These are phyloP conservation scores for Penicillium sp. DNA, from an alignment of 2,329 filamentous ascomycete species.

Conservation along the genomic window DNA sequence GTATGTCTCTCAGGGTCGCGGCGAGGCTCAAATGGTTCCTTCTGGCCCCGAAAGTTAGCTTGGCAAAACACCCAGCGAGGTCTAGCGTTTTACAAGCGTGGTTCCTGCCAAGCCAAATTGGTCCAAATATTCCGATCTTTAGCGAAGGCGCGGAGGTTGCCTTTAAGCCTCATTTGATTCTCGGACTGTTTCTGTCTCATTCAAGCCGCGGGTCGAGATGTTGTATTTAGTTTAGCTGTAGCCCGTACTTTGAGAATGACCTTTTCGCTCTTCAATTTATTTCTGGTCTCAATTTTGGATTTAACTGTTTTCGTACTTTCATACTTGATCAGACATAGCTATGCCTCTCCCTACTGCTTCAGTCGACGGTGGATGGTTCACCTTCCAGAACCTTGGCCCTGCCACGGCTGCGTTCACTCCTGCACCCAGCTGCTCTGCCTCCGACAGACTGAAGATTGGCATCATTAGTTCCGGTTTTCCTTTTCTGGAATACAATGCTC, in stretches of 20 bases:
- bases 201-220: background rate
- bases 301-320: background rate
- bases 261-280: background rate
- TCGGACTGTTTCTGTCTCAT: background rate
- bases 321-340: background rate
- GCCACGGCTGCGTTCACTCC: slow-evolving; percentile 12
- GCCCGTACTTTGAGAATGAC: background rate
- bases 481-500: background rate
- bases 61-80: background rate
- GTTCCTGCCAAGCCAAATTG: slow-evolving; percentile 5
- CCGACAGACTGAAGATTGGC: background rate
- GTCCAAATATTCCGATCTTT: slow-evolving; percentile 2
- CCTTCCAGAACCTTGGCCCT: slow-evolving; percentile 10
- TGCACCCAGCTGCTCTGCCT: slow-evolving; percentile 5
- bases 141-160: slow-evolving; percentile 6
- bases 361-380: slow-evolving; percentile 3
- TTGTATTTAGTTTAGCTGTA: background rate
- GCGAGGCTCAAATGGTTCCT: background rate
- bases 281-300: background rate
- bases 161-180: slow-evolving; percentile 6
- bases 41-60: background rate
- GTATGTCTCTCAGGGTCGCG: slow-evolving; percentile 1
- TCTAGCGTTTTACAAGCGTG: background rate
- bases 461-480: background rate
- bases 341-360: slow-evolving; percentile 5